Base-by-base conservation (phyloP, 495 filamentous ascomycete genomes). In the Penicillium tannophilum region DNA sequence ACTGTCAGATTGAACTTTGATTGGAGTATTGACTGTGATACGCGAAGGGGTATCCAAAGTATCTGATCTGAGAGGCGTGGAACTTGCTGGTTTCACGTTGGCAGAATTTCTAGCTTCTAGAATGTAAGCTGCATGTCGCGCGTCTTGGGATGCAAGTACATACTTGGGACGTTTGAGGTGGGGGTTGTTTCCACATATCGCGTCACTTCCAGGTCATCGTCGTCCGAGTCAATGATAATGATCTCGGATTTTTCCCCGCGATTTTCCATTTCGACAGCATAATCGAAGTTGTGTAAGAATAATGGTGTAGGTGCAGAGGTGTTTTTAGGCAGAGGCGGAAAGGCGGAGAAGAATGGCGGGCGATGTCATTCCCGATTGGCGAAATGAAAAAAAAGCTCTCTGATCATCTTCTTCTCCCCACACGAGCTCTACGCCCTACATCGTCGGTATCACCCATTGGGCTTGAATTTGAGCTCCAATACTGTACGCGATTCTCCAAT, bases 171-270 rank as follows among this genome's bases (percentile, higher is more conserved):
- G 30, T 19, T 47, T 28, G 48, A 35, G 1, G 58, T 17, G 35
- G 52, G 43, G 2, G 60, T 33, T 2, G 58, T 41, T 12, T 55
- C 52, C 42, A 54, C 52, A 54, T 70, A 67, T 23, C 54, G 59
- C 44, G 72, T 68, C 48, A 60, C 56, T 52, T 78, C 70, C 35
- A 77, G 58, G 56, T 79, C 76, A 47, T 81, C 77, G 51, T 79
- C 75, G 45, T 72, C 73, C 11, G 70, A 72, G 58, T 70, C 67
- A 47, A 73, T 56, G 0, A 56, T 66, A n/a, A 68, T 70, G 24
- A 63, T 58, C 51, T 75, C 72, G 4, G 60, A 53, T 8, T 58
- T 39, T 39, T 57, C 16, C 10, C 23, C 16, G 12, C 42, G 28
- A 30, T 47, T 41, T 6, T 52, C 46, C 64, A 70, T 70, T 14